phyloP scores from a whole-genome alignment of 2,329 filamentous ascomycete species.

The Alternaria sp. region DNA sequence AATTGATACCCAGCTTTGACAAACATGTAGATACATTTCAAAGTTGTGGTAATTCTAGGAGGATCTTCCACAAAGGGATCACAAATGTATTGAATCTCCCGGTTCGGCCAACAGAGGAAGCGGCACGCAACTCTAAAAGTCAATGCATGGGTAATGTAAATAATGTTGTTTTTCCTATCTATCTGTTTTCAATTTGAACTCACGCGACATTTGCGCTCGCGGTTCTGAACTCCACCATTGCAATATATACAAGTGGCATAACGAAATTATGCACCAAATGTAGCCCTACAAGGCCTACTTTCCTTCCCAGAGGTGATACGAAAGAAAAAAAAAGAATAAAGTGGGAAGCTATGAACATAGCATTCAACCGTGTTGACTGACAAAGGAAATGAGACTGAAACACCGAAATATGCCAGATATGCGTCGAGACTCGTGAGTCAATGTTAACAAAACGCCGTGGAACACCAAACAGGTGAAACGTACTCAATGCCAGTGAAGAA shows the following conservation, averaged over 20 bases:
- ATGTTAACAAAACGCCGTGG: slow-evolving; percentile 12
- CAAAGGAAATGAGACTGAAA: slow-evolving; percentile 14
- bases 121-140: neutral
- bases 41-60: too few species aligned
- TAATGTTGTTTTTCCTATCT: slow-evolving; percentile 16
- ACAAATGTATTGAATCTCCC: too few species aligned
- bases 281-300: slow-evolving; percentile 18
- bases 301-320: slow-evolving; percentile 10
- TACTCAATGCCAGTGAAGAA: slow-evolving; percentile 11
- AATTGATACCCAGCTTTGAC: too few species aligned
- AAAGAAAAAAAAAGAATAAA: neutral
- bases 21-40: too few species aligned
- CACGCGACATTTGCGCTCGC: slow-evolving; percentile 15
- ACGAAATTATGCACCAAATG: slow-evolving; percentile 13
- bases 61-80: too few species aligned
- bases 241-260: slow-evolving; percentile 17
- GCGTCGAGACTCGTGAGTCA: slow-evolving; percentile 19
- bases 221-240: slow-evolving; percentile 14
- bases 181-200: slow-evolving; percentile 14
- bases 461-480: slow-evolving; percentile 17
- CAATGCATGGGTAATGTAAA: neutral
- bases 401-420: slow-evolving; percentile 23
- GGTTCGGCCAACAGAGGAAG: neutral
- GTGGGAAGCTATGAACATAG: slow-evolving; percentile 10
- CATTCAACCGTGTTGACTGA: slow-evolving; percentile 15